phyloP scores from a whole-genome alignment of 192 early-diverging fungal species.

The Spizellomyces punctatus region DNA sequence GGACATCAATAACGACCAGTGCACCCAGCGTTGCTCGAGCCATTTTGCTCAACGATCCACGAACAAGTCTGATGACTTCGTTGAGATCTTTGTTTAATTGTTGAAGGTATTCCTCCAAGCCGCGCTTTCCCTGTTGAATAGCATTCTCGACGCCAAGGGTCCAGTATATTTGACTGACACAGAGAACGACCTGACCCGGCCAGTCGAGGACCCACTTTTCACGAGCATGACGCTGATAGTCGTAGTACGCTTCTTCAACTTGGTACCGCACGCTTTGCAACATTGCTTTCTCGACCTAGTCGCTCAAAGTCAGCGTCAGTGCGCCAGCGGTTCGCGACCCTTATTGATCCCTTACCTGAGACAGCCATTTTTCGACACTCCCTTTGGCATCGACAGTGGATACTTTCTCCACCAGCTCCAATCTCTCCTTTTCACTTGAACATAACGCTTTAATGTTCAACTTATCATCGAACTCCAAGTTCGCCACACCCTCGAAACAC shows the following conservation, averaged over 20 bases:
- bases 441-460: conserved; percentile 57
- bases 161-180: conserved; percentile 64
- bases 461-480: conserved; percentile 59
- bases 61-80: conserved; percentile 61
- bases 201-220: conserved; percentile 67
- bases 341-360: conserved; percentile 10
- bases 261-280: conserved; percentile 55
- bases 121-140: conserved; percentile 51
- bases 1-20: conserved; percentile 67
- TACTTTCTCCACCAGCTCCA: conserved; percentile 51
- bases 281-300: conserved; percentile 56
- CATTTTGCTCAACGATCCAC: conserved; percentile 63
- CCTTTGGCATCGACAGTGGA: conserved; percentile 66
- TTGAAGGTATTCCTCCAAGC: conserved; percentile 49
- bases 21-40: conserved; percentile 62
- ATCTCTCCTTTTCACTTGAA: conserved; percentile 60
- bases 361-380: conserved; percentile 65
- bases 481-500: conserved; percentile 65
- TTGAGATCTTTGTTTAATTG: conserved; percentile 56
- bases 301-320: no score
- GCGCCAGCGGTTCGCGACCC: no score
- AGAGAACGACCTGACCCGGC: conserved; percentile 67
- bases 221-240: conserved; percentile 50
- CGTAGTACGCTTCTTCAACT: conserved; percentile 51
- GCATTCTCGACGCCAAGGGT: conserved; percentile 59